Conservation (phyloP, 1,284 basidiomycete genomes). For the Ustilago sp. region DNA sequence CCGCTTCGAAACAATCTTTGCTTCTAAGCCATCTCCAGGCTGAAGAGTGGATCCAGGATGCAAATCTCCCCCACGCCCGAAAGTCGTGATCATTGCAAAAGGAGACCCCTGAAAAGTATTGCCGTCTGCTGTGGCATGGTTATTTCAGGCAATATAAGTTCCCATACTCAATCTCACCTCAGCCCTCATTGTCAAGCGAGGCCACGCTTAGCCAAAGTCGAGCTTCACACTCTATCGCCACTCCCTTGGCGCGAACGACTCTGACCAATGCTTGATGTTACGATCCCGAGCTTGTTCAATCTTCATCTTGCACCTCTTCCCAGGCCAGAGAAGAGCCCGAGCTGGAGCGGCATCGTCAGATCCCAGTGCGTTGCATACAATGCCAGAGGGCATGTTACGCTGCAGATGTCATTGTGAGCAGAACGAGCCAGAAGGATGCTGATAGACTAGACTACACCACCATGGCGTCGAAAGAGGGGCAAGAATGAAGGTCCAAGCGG, state of each 20-base stretch:
- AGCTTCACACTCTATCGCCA: not conserved
- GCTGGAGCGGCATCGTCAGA: not conserved
- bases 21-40: not conserved
- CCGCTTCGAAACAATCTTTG: not conserved
- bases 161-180: slow-evolving; percentile 9
- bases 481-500: slow-evolving; percentile 11
- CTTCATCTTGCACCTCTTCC: not conserved
- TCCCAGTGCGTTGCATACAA: not conserved
- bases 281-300: not conserved
- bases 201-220: slow-evolving; percentile 14
- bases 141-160: slow-evolving; percentile 4
- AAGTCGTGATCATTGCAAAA: not conserved
- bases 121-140: not conserved
- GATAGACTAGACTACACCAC: not conserved
- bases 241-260: slow-evolving; percentile 1
- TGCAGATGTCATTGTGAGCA: not conserved
- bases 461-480: not conserved
- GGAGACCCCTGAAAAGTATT: not conserved
- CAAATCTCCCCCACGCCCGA: not conserved
- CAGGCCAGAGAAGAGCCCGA: not conserved
- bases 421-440: not conserved
- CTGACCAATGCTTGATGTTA: not conserved
- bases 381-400: not conserved
- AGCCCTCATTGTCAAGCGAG: slow-evolving; percentile 11
- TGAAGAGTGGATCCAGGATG: not conserved